Conservation (phyloP, 345 rosid genomes). For the Rhizophora mangle region DNA sequence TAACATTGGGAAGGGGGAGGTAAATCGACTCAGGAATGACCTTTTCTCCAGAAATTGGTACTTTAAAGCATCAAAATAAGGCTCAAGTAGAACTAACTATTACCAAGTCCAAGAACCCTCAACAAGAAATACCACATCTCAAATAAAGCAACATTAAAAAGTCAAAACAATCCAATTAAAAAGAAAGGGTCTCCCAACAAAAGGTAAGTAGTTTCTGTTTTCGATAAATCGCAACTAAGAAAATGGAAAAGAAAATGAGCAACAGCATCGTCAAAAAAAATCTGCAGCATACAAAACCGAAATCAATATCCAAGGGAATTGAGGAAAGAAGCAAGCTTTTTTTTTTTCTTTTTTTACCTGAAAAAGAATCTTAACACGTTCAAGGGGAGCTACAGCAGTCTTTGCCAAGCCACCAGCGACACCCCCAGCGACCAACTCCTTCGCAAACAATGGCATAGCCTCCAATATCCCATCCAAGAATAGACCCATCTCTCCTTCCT, state of each 20-base stretch:
- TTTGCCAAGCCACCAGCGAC: conserved; percentile 88
- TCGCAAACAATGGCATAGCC: conserved; percentile 68
- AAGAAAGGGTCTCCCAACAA: too few relatives aligned
- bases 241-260: not conserved
- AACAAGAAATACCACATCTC: not conserved
- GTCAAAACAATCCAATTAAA: conserved; percentile 10
- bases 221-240: not conserved
- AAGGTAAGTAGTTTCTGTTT: too few relatives aligned
- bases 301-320: not conserved
- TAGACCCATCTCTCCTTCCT: conserved; percentile 44
- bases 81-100: not conserved
- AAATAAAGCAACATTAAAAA: too few relatives aligned
- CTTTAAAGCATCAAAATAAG: not conserved
- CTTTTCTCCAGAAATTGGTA: too few relatives aligned
- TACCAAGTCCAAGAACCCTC: conserved; percentile 7
- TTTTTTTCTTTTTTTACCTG: conserved; percentile 41
- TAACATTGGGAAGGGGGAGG: too few relatives aligned
- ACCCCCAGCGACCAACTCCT: conserved; percentile 88
- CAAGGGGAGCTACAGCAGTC: conserved; percentile 85
- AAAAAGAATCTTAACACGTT: conserved; percentile 87
- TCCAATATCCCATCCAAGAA: conserved; percentile 51
- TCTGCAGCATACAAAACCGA: not conserved
- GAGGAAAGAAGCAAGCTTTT: not conserved
- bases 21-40: too few relatives aligned
- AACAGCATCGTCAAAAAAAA: not conserved